Conservation (phyloP, 2,329 filamentous ascomycete species). For the Epichloe aotearoae region DNA sequence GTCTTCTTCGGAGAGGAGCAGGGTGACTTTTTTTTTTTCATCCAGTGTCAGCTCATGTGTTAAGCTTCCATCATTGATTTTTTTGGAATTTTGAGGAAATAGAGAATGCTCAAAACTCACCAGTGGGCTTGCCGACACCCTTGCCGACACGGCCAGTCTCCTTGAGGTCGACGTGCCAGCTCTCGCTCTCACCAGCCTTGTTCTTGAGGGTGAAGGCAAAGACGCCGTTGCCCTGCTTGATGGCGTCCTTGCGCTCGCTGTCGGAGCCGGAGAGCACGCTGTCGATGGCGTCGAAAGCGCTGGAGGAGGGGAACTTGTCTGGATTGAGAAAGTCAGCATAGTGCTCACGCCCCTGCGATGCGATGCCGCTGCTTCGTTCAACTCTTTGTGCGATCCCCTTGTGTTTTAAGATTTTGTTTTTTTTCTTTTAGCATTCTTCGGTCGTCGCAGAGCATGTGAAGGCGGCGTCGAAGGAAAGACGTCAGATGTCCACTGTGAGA, state of each 20-base stretch:
- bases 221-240: slow-evolving; percentile 77
- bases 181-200: slow-evolving; percentile 59
- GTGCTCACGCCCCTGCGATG: neutral
- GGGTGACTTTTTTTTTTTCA: slow-evolving; percentile 49
- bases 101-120: slow-evolving; percentile 35
- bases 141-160: slow-evolving; percentile 70
- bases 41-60: neutral
- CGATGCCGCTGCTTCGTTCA: neutral
- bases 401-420: neutral
- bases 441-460: neutral
- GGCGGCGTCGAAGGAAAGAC: neutral
- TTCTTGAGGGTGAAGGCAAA: slow-evolving; percentile 94
- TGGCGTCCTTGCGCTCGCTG: slow-evolving; percentile 68
- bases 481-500: neutral
- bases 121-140: slow-evolving; percentile 69
- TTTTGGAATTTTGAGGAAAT: neutral
- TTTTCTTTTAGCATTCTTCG: neutral
- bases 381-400: neutral
- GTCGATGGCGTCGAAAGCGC: slow-evolving; percentile 82
- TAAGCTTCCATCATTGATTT: neutral
- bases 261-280: slow-evolving; percentile 53
- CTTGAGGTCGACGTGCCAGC: slow-evolving; percentile 95
- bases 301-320: slow-evolving; percentile 82
- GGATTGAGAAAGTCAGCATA: slow-evolving; percentile 1
- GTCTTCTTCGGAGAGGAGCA: slow-evolving; percentile 71